Evolutionary conservation across 2,329 filamentous ascomycete species (phyloP).

Genomic region (Sporothrix luriei): DNA sequence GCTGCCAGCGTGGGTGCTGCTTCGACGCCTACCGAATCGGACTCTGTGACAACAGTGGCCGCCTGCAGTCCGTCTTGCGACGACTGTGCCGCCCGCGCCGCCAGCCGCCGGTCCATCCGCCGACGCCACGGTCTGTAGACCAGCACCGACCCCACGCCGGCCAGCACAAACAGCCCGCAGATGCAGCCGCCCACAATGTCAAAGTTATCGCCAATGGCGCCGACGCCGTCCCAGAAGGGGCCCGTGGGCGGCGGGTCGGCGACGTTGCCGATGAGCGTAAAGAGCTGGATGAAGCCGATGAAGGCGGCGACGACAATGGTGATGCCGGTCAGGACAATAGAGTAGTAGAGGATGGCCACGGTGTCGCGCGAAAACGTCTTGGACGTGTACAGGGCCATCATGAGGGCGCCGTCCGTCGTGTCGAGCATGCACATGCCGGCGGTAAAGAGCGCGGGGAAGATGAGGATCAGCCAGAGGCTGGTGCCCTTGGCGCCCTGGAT

Average conservation of each 20-base stretch:
- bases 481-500: constrained; percentile 85
- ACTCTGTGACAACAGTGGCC: neutral
- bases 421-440: constrained; percentile 95
- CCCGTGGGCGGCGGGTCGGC: constrained; percentile 70
- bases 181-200: constrained; percentile 86
- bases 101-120: constrained; percentile 44
- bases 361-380: constrained; percentile 75
- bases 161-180: constrained; percentile 79
- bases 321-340: constrained; percentile 79
- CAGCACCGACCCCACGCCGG: constrained; percentile 72
- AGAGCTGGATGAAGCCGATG: constrained; percentile 81
- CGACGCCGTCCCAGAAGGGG: constrained; percentile 88
- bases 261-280: constrained; percentile 77
- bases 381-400: constrained; percentile 91
- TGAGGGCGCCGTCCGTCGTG: constrained; percentile 87
- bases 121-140: constrained; percentile 78
- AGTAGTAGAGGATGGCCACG: constrained; percentile 93
- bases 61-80: neutral
- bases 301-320: constrained; percentile 83
- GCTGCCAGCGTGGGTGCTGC: neutral
- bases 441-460: constrained; percentile 89
- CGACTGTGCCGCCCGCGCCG: neutral
- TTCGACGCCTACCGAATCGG: neutral
- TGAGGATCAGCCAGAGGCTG: constrained; percentile 88
- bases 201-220: constrained; percentile 74